Base-by-base conservation (phyloP, 768 basidiomycete genomes). In the Suillus weaverae region DNA sequence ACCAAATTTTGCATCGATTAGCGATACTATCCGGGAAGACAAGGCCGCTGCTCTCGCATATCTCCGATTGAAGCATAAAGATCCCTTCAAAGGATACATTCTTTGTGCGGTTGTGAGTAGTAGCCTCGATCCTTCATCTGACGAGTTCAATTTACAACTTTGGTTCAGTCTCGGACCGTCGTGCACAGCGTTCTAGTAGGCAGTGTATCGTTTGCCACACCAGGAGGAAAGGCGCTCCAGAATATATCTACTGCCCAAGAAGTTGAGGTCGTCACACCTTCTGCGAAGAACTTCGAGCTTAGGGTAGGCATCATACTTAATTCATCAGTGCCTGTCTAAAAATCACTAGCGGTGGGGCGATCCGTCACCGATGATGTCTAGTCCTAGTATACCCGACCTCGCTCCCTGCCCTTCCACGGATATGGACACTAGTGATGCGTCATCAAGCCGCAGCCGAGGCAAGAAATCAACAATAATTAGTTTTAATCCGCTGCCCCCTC, bases 231-330 rank as follows among this genome's bases (percentile, higher is more conserved):
- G 72, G 88, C 90, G 0, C 81, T 92, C 69, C 89, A 92, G 70
- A 92, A 88, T 70, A 89, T 89, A 18, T 91, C 91, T 16, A 93
- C 91, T 0, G 92, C 91, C 0, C 90, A 92, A 75, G 91, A 93
- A 77, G 86, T 93, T 66, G 86, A 86, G 22, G 86, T 93, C 36
- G 84, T 92, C 61, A 86, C 89, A 1, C 89, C 90, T 41, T 78
- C 75, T 33, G 82, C 84, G 7, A 74, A 78, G 32, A 82, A 84
- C 68, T 84, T 86, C 64, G 81, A 86, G 68, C 84, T 84, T 71
- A 78, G 83, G 66, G 86, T 87, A 69, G 70, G 81, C 67, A 60
- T 30, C 48, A 61, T 63, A 60, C 50, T 51, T 46, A 56, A 38
- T 62, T 43, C 60, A 14, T 66, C 54, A 18, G 33, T 38, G n/a